Evolutionary conservation across 1,284 basidiomycete species (phyloP).

Genomic region (Pseudomicrostroma phylloplanum): DNA sequence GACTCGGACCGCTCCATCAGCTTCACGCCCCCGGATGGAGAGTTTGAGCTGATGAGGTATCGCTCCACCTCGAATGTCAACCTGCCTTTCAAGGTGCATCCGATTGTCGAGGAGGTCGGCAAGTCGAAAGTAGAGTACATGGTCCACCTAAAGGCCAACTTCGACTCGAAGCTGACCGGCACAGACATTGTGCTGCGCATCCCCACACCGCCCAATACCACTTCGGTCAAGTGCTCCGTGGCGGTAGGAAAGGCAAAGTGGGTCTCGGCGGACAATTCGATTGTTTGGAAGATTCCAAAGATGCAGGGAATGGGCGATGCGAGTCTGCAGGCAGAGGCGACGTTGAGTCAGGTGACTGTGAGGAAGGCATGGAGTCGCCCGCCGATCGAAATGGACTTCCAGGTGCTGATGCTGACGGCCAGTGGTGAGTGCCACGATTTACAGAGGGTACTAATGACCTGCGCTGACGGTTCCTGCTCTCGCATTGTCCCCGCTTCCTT

Average conservation of each 20-base stretch:
- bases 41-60: slow-evolving; percentile 98
- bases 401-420: slow-evolving; percentile 96
- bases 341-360: slow-evolving; percentile 73
- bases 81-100: slow-evolving; percentile 79
- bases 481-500: too few species aligned
- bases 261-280: slow-evolving; percentile 84
- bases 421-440: slow-evolving; percentile 58
- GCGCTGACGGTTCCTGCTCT: too few species aligned
- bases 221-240: slow-evolving; percentile 82
- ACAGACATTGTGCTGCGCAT: slow-evolving; percentile 87
- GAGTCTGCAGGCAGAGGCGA: slow-evolving; percentile 75
- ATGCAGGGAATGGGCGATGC: slow-evolving; percentile 88
- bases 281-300: slow-evolving; percentile 94
- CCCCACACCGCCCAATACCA: slow-evolving; percentile 91
- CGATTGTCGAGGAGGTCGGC: slow-evolving; percentile 85
- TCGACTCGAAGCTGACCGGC: slow-evolving; percentile 83
- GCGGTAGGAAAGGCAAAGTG: slow-evolving; percentile 93
- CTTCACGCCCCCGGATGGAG: slow-evolving; percentile 96
- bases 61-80: slow-evolving; percentile 93
- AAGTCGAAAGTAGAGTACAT: slow-evolving; percentile 87
- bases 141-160: slow-evolving; percentile 79
- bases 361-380: slow-evolving; percentile 89
- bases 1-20: slow-evolving; percentile 86
- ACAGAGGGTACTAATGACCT: too few species aligned
- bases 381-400: slow-evolving; percentile 94